Base-by-base conservation (phyloP, 352 stramenopile species). In the Phytophthora quininea region DNA sequence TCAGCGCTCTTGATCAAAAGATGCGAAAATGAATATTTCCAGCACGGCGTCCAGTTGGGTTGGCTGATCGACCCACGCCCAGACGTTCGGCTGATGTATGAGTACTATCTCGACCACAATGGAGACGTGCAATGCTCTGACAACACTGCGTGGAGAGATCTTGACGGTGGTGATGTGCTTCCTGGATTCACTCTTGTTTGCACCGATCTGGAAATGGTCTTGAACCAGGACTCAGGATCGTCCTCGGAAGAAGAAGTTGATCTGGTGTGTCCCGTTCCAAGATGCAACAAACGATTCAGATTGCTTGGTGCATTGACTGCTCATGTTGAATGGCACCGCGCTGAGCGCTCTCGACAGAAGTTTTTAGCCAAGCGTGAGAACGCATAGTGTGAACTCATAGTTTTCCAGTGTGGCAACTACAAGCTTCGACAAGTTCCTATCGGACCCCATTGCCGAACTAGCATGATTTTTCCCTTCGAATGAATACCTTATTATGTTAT, bases 101-200 rank as follows among this genome's bases (percentile, higher is more conserved):
- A 69, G 47, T 66, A 69, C 60, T 24, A 24, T 24, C 19, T 24
- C 19, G 19, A 24, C 19, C 19, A 24, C 19, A 65, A 65, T 49
- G 38, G 40, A 43, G 48, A 65, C 53, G 48, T 56, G 46, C 47
- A 45, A 52, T 33, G 47, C 37, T 6, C 46, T 52, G 57, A 35
- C 47, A 66, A 57, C 68, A 62, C 45, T 42, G 43, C 56, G 45
- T 74, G 67, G 67, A 62, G 60, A 74, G 52, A 70, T 69, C 67
- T 74, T 54, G 67, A 70, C 54, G 52, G 62, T 46, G 55, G 46
- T 50, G 42, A n/a, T 33, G 57, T 71, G 58, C 56, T 67, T 53
- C 62, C 57, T 48, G 61, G 67, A 19, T 69, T 69, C 60, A 58
- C 2, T 11, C n/a, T 48, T 19, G 9, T 5, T 7, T 33, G 5